Conservation (phyloP, 2,329 filamentous ascomycete genomes). For the Acrocalymma vagum region DNA sequence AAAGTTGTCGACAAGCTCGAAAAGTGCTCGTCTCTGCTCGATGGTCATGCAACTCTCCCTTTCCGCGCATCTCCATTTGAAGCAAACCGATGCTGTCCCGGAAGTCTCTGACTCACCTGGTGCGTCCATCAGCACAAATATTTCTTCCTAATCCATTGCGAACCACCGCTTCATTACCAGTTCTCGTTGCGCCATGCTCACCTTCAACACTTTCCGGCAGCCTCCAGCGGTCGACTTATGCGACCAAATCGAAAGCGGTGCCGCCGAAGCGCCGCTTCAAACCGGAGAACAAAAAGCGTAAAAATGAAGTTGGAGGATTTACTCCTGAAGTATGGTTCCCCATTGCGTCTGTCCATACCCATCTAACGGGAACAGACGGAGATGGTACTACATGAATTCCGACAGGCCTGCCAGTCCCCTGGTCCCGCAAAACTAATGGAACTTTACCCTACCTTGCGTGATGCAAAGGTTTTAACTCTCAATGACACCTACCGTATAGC, state of each 20-base stretch:
- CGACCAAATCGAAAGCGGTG: slow-evolving; percentile 17
- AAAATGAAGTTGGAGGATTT: too few species aligned
- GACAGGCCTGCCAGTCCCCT: slow-evolving; percentile 23
- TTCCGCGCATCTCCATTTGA: background rate
- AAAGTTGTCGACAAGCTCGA: slow-evolving; percentile 11
- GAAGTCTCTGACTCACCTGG: slow-evolving; percentile 35
- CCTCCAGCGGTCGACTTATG: slow-evolving; percentile 19
- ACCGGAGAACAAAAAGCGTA: too few species aligned
- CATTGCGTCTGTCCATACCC: slow-evolving; percentile 3
- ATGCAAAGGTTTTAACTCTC: slow-evolving; percentile 15
- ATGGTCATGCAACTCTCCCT: slow-evolving; percentile 5
- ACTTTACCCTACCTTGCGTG: slow-evolving; percentile 34
- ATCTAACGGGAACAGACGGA: background rate
- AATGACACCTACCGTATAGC: slow-evolving; percentile 42
- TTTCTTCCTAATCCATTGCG: slow-evolving; percentile 42
- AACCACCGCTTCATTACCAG: slow-evolving; percentile 16
- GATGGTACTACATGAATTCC: slow-evolving; percentile 18
- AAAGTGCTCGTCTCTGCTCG: slow-evolving; percentile 8
- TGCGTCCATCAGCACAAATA: slow-evolving; percentile 46
- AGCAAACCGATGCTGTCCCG: slow-evolving; percentile 24
- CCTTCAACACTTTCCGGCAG: slow-evolving; percentile 2
- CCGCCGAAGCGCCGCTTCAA: too few species aligned
- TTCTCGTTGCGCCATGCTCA: slow-evolving; percentile 11
- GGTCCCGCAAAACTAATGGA: slow-evolving; percentile 29
- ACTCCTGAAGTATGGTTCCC: slow-evolving; percentile 13